A percentile compares a stretch with the other conserved stretches of the same genome.
Conservation (phyloP, 768 basidiomycete species). For the Termitomyces heimii region DNA sequence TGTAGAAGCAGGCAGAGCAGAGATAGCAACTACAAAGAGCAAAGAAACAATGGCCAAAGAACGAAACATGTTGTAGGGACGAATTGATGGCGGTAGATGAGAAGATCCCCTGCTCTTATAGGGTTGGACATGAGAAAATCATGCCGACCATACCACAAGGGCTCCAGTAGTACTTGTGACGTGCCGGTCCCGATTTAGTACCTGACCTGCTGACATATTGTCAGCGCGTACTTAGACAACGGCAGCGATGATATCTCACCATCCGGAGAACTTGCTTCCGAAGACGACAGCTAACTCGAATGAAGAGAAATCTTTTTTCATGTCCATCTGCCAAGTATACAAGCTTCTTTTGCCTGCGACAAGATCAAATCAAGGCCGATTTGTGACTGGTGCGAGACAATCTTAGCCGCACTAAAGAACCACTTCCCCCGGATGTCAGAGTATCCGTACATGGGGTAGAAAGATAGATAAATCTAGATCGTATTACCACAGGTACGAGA, state of each 20-base stretch:
- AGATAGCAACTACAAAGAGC: slow-evolving; percentile 25
- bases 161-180: slow-evolving; percentile 18
- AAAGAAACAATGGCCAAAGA: slow-evolving; percentile 28
- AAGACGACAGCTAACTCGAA: slow-evolving; percentile 11
- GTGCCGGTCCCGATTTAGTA: not conserved
- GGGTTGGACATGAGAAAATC: slow-evolving; percentile 26
- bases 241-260: slow-evolving; percentile 4
- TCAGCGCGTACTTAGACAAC: not conserved
- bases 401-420: not conserved
- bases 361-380: not conserved
- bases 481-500: not conserved
- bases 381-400: not conserved
- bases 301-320: not conserved
- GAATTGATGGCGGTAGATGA: slow-evolving; percentile 17
- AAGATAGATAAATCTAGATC: not conserved
- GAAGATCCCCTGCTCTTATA: slow-evolving; percentile 26
- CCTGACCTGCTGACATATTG: not conserved
- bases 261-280: slow-evolving; percentile 11
- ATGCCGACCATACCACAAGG: slow-evolving; percentile 25
- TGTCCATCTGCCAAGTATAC: slow-evolving; percentile 5
- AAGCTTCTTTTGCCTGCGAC: slow-evolving; percentile 3
- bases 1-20: slow-evolving; percentile 29
- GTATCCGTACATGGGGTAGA: not conserved
- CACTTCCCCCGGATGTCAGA: not conserved
- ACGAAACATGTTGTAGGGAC: slow-evolving; percentile 23